Evolutionary conservation across 164 flowering plant genomes (phyloP).

Genomic region (Stephania japonica): DNA sequence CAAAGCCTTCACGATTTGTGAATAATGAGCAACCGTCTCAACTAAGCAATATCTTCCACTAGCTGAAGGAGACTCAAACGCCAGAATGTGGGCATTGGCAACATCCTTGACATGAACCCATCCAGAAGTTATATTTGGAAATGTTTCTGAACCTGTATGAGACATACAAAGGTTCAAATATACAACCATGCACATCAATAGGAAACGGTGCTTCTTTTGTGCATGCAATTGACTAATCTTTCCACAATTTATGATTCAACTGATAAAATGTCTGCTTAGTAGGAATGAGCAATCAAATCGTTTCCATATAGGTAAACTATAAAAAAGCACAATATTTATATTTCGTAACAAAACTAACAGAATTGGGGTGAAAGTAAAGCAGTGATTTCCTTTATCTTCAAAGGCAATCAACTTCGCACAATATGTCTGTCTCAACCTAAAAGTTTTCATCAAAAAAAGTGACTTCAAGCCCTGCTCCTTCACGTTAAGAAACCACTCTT

Average conservation of each 20-base stretch:
- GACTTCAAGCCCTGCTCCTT: too few species aligned
- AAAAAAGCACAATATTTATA: too few species aligned
- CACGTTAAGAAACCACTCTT: too few species aligned
- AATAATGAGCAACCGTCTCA: constrained; percentile 32
- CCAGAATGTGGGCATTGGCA: constrained; percentile 53
- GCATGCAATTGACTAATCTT: neutral
- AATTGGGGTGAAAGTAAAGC: too few species aligned
- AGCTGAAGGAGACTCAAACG: constrained; percentile 56
- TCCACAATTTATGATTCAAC: neutral
- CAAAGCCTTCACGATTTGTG: constrained; percentile 36
- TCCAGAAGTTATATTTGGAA: constrained; percentile 28
- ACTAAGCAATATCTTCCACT: constrained; percentile 56
- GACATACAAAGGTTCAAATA: neutral
- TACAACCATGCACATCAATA: neutral
- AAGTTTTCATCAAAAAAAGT: too few species aligned
- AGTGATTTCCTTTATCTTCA: too few species aligned
- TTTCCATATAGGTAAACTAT: too few species aligned
- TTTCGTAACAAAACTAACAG: too few species aligned
- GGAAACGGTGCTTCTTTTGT: neutral
- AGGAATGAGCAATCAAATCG: too few species aligned
- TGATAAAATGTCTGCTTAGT: too few species aligned
- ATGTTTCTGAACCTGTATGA: constrained; percentile 34
- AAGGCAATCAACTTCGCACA: too few species aligned
- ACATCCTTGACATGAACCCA: constrained; percentile 62
- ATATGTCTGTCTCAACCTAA: too few species aligned